Evolutionary conservation across 164 flowering plant species (phyloP).

Genomic region (Vitis rotundifolia): DNA sequence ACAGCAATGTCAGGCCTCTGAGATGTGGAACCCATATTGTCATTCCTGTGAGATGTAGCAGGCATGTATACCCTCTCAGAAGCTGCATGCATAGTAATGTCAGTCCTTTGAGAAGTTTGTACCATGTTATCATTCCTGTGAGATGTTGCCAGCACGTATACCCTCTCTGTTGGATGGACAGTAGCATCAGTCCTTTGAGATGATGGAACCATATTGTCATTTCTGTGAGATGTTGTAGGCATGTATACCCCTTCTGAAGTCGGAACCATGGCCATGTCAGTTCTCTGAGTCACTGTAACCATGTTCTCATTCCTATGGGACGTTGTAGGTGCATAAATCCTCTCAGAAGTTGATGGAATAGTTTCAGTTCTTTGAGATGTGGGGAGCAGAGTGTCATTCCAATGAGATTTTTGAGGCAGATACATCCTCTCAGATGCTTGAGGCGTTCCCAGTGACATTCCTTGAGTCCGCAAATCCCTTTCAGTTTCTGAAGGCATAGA

Average conservation of each 20-base stretch:
- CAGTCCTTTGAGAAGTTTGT: conserved; percentile 18
- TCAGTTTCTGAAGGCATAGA: conserved; percentile 6
- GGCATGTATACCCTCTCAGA: conserved; percentile 23
- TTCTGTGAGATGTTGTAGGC: conserved; percentile 8
- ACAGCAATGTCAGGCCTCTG: conserved; percentile 6
- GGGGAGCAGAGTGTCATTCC: conserved; percentile 13
- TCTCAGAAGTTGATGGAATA: conserved; percentile 8
- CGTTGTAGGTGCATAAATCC: conserved; percentile 9
- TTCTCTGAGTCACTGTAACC: conserved; percentile 6
- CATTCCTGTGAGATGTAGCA: conserved; percentile 11
- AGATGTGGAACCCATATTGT: conserved; percentile 9
- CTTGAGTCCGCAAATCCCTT: conserved; percentile 10
- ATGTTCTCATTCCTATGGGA: conserved; percentile 12
- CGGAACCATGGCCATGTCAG: conserved; percentile 7
- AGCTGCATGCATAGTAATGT: conserved; percentile 11
- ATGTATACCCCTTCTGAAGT: conserved; percentile 12
- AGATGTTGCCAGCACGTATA: conserved; percentile 16
- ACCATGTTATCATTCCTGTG: conserved; percentile 14
- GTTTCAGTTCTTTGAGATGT: conserved; percentile 8
- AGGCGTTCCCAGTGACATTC: neutral
- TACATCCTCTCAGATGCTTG: conserved; percentile 8
- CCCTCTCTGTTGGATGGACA: conserved; percentile 17
- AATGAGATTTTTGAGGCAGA: conserved; percentile 14
- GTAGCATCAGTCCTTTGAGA: conserved; percentile 3
- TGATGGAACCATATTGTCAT: conserved; percentile 4